Evolutionary conservation across 352 stramenopile genomes (phyloP).

Genomic region (Peronospora tabacina): DNA sequence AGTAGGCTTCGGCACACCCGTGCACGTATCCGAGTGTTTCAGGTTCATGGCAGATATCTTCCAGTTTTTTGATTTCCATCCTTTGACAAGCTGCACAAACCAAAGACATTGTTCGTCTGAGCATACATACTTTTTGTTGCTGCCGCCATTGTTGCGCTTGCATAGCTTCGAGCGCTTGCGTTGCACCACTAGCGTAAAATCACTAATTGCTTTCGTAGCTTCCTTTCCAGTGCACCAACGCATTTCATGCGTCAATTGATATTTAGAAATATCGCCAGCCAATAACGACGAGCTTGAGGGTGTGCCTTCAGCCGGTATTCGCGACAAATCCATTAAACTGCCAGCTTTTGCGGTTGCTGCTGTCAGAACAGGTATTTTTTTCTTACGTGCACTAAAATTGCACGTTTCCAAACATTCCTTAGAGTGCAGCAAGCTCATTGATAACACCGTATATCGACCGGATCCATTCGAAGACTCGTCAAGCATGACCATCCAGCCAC

Average conservation of each 20-base stretch:
- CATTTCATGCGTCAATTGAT: slow-evolving; percentile 71
- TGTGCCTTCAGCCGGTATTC: neutral
- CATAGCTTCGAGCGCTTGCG: slow-evolving; percentile 71
- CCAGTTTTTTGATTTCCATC: slow-evolving; percentile 83
- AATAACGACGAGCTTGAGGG: slow-evolving; percentile 28
- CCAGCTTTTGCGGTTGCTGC: slow-evolving; percentile 2
- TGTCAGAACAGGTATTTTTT: slow-evolving; percentile 14
- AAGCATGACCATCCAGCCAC: slow-evolving; percentile 52
- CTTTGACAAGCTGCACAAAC: slow-evolving; percentile 76
- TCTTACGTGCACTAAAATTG: slow-evolving; percentile 63
- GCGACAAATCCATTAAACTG: neutral
- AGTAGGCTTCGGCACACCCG: slow-evolving; percentile 55
- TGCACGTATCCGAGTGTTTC: slow-evolving; percentile 63
- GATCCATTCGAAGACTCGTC: slow-evolving; percentile 35
- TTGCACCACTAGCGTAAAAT: slow-evolving; percentile 72
- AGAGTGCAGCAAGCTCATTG: slow-evolving; percentile 51
- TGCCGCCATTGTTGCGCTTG: slow-evolving; percentile 74
- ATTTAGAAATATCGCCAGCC: slow-evolving; percentile 56
- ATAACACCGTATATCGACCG: slow-evolving; percentile 48
- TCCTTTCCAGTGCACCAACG: slow-evolving; percentile 75
- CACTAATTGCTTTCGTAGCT: slow-evolving; percentile 64
- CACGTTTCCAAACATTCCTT: slow-evolving; percentile 72
- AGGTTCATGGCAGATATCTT: slow-evolving; percentile 87
- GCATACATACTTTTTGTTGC: slow-evolving; percentile 85
- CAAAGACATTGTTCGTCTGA: slow-evolving; percentile 62